Evolutionary conservation across 768 basidiomycete genomes (phyloP).

Genomic region (Udeniomyces megalosporus): DNA sequence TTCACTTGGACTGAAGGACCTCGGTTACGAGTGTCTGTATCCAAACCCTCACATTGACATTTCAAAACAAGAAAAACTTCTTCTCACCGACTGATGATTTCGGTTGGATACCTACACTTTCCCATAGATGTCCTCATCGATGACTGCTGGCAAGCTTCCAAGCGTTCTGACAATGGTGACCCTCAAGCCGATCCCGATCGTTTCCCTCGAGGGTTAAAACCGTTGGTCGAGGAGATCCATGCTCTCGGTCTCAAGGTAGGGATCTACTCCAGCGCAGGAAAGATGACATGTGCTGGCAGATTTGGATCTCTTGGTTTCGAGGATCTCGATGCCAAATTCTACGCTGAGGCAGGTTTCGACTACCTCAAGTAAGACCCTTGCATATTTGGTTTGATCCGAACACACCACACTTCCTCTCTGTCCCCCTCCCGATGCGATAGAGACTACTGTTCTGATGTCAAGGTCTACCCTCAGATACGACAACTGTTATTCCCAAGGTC

Average conservation of each 20-base stretch:
- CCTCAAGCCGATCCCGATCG: constrained; percentile 16
- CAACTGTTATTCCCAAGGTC: constrained; percentile 4
- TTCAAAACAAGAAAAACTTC: no score
- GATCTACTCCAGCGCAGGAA: constrained; percentile 26
- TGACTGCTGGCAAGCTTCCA: constrained; percentile 21
- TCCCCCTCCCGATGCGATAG: background rate
- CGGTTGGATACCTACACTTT: no score
- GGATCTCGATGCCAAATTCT: constrained; percentile 36
- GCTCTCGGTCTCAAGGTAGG: constrained; percentile 24
- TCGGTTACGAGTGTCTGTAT: constrained; percentile 33
- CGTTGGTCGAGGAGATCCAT: constrained; percentile 18
- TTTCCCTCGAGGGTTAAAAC: constrained; percentile 19
- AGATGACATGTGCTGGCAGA: constrained; percentile 28
- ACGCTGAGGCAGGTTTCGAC: constrained; percentile 30
- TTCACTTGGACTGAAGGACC: constrained; percentile 26
- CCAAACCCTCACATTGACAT: no score
- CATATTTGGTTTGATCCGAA: background rate
- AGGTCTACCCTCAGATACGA: background rate
- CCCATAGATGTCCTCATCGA: constrained; percentile 4
- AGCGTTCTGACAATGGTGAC: constrained; percentile 7
- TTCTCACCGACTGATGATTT: no score
- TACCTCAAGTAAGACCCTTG: constrained; percentile 10
- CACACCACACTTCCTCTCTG: background rate
- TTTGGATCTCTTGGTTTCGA: constrained; percentile 37
- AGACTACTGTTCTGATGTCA: no score